Conservation (phyloP, 2,329 filamentous ascomycete species). For the Calycina marina region DNA sequence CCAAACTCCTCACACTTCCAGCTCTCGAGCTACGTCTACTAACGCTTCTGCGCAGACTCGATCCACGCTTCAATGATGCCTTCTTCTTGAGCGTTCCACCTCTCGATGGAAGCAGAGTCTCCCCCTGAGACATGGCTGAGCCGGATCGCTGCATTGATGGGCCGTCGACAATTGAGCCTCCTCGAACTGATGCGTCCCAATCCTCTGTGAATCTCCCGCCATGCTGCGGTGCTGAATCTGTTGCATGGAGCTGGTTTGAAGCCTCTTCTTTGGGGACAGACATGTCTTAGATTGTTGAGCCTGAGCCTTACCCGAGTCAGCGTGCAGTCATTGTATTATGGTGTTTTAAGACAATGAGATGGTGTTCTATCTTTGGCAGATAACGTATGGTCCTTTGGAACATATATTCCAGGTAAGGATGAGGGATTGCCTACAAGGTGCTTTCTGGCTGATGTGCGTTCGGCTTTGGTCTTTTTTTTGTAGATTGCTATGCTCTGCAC, state of each 20-base stretch:
- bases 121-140: conserved; percentile 30
- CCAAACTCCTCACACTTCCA: conserved; percentile 73
- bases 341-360: too few relatives aligned
- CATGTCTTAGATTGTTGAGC: too few relatives aligned
- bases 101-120: conserved; percentile 28
- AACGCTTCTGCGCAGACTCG: conserved; percentile 62
- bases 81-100: conserved; percentile 83
- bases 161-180: conserved; percentile 44
- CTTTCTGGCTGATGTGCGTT: too few relatives aligned
- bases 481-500: too few relatives aligned
- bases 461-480: too few relatives aligned
- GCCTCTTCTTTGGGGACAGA: too few relatives aligned
- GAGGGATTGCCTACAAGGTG: too few relatives aligned
- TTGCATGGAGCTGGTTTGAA: conserved; percentile 13
- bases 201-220: conserved; percentile 50
- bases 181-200: conserved; percentile 55
- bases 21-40: conserved; percentile 73
- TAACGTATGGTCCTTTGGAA: too few relatives aligned
- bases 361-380: too few relatives aligned
- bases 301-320: too few relatives aligned
- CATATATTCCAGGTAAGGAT: too few relatives aligned
- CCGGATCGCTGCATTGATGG: conserved; percentile 41
- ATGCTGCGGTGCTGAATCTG: conserved; percentile 8
- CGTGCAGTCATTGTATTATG: too few relatives aligned
- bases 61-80: conserved; percentile 56